phyloP scores from a whole-genome alignment of 208 protist genomes.

The Leishmania lainsoni region DNA sequence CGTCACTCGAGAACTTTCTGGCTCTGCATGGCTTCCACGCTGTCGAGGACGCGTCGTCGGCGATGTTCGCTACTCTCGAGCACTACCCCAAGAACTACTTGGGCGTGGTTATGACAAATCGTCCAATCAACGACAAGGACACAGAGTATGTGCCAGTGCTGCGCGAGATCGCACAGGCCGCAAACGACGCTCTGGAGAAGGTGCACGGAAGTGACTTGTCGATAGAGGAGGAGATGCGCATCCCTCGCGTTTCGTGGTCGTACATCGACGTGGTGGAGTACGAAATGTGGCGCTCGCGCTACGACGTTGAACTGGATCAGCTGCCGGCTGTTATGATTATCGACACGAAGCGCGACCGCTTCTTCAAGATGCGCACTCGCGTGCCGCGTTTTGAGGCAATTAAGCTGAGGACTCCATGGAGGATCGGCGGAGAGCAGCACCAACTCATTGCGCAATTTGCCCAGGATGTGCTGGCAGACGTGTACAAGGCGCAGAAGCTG shows the following conservation, averaged over 20 bases:
- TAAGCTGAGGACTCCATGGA: conserved; percentile 69
- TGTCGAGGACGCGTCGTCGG: conserved; percentile 61
- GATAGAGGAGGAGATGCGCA: conserved; percentile 29
- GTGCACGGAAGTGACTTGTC: conserved; percentile 21
- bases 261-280: conserved; percentile 57
- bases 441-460: conserved; percentile 59
- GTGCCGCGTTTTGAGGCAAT: conserved; percentile 67
- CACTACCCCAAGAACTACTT: conserved; percentile 61
- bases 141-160: conserved; percentile 68
- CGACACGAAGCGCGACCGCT: conserved; percentile 68
- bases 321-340: conserved; percentile 81
- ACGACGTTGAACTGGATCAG: conserved; percentile 55
- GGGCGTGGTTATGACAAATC: conserved; percentile 64
- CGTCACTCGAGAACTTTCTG: conserved; percentile 52
- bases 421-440: conserved; percentile 61
- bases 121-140: conserved; percentile 41
- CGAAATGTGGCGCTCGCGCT: conserved; percentile 60
- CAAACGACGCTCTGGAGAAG: conserved; percentile 33
- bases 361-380: conserved; percentile 66
- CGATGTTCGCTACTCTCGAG: conserved; percentile 50
- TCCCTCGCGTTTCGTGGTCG: conserved; percentile 53
- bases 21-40: conserved; percentile 67
- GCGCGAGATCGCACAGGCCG: conserved; percentile 64
- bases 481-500: conserved; percentile 63
- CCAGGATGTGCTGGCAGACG: conserved; percentile 50